Conservation (phyloP, 1,284 basidiomycete species). For the Leccinum angustisporum region DNA sequence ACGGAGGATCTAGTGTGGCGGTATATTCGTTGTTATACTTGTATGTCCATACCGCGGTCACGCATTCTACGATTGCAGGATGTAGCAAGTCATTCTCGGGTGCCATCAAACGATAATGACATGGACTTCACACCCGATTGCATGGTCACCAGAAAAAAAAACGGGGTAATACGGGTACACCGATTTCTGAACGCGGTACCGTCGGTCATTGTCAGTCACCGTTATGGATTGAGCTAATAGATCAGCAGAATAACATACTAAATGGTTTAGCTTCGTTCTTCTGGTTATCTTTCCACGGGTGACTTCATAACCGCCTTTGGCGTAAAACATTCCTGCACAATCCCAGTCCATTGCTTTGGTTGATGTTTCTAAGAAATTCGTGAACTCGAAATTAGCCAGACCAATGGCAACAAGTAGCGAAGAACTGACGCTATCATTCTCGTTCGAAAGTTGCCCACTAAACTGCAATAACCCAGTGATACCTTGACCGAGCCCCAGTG, state of each 20-base stretch:
- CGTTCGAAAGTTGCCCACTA: slow-evolving; percentile 57
- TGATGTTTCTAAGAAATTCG: slow-evolving; percentile 50
- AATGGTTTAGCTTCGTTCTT: slow-evolving; percentile 75
- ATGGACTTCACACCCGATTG: slow-evolving; percentile 79
- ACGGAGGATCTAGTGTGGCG: slow-evolving; percentile 70
- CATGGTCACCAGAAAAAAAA: slow-evolving; percentile 78
- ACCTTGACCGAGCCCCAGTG: slow-evolving; percentile 57
- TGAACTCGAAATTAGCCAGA: slow-evolving; percentile 7
- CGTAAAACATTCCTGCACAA: slow-evolving; percentile 66
- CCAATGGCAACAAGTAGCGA: not conserved
- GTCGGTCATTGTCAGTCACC: slow-evolving; percentile 12
- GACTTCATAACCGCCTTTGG: slow-evolving; percentile 65
- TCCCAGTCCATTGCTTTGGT: slow-evolving; percentile 59
- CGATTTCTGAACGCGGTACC: slow-evolving; percentile 55
- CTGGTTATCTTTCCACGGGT: slow-evolving; percentile 81
- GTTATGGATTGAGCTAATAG: not conserved
- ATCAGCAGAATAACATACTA: slow-evolving; percentile 45
- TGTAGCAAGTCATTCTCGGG: slow-evolving; percentile 57
- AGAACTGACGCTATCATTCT: slow-evolving; percentile 46
- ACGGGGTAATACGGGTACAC: slow-evolving; percentile 71
- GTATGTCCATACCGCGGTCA: slow-evolving; percentile 69
- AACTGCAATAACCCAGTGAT: slow-evolving; percentile 61
- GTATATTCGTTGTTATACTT: slow-evolving; percentile 73
- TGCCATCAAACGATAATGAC: slow-evolving; percentile 69
- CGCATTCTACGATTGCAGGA: slow-evolving; percentile 64